A percentile compares a stretch with the other conserved stretches of the same genome.
phyloP scores from a whole-genome alignment of 768 basidiomycete genomes.

The Lactarius quietus region DNA sequence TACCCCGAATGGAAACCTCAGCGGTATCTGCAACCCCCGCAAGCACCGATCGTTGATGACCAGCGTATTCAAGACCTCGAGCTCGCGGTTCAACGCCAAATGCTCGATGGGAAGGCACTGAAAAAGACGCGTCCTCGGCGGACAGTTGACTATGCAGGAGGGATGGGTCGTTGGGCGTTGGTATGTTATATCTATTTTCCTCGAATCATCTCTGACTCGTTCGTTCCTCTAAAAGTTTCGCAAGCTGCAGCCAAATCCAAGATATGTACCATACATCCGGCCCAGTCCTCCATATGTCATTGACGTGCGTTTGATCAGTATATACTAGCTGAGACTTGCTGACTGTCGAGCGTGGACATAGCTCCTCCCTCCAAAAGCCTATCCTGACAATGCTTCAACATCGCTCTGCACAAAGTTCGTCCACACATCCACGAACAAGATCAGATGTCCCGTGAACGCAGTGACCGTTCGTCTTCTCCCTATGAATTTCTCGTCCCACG shows the following conservation, averaged over 20 bases:
- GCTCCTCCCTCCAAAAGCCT: slow-evolving; percentile 93
- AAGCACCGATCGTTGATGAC: slow-evolving; percentile 81
- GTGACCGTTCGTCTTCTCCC: slow-evolving; percentile 65
- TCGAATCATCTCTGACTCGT: background rate
- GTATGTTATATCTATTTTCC: slow-evolving; percentile 38
- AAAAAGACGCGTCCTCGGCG: slow-evolving; percentile 91
- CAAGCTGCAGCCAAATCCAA: slow-evolving; percentile 75
- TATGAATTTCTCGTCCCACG: background rate
- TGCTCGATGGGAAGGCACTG: slow-evolving; percentile 74
- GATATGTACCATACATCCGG: slow-evolving; percentile 71
- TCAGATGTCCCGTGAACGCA: slow-evolving; percentile 94
- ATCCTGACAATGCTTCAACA: slow-evolving; percentile 85
- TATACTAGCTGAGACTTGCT: slow-evolving; percentile 22
- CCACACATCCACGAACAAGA: slow-evolving; percentile 98
- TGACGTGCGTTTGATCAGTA: slow-evolving; percentile 54
- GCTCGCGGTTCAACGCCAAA: slow-evolving; percentile 64
- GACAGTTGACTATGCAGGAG: slow-evolving; percentile 94
- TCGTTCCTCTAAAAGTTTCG: slow-evolving; percentile 45
- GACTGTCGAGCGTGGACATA: slow-evolving; percentile 34
- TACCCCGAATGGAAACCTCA: slow-evolving; percentile 74
- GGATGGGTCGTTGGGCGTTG: slow-evolving; percentile 79
- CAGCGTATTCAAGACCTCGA: slow-evolving; percentile 74
- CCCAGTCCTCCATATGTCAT: slow-evolving; percentile 87
- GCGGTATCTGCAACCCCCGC: slow-evolving; percentile 59
- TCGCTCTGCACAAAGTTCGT: slow-evolving; percentile 97